Base-by-base conservation (phyloP, 352 stramenopile species). In the Phytophthora capsici region DNA sequence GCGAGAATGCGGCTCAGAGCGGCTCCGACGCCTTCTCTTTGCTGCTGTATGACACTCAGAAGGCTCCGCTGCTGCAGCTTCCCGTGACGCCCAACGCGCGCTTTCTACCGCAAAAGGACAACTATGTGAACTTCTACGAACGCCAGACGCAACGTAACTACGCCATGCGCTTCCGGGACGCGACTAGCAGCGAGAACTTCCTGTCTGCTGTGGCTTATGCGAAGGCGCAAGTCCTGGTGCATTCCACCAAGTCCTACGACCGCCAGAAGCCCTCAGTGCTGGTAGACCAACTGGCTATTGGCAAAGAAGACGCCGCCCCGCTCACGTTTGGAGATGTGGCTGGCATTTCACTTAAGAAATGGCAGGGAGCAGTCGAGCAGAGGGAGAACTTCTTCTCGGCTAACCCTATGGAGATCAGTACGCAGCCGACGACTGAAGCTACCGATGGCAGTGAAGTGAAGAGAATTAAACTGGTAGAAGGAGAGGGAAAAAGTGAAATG, bases 131-230 rank as follows among this genome's bases (percentile, higher is more conserved):
- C 61, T 89, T 92, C 51, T 81, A 85, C 50, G 77, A 86, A 32
- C 56, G 57, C 17, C 49, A 73, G 17, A 60, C 65, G 43, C 79
- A 89, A 52, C 55, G 74, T 14, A 87, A 89, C 68, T 94, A 77
- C 65, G 84, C 86, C 19, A 86, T 94, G 83, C 83, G 84, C 40
- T 94, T 94, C 63, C 82, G 84, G 23, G 86, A 92, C 55, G 71
- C 69, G 0, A 40, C 36, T 8, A 59, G 63, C 6, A 66, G 76
- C 37, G 57, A 63, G 12, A 54, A 49, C 6, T 92, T 92, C 60
- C 70, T 92, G 0, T 52, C 57, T 4, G 80, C 82, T 1, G 72
- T 86, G 3, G 82, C 82, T 26, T 75, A 81, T 26, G 52, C 73
- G 7, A 89, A 88, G 47, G 76, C 84, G 12, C 83, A 92, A 36